Base-by-base conservation (phyloP, 805 yeast species). In the Yarrowia yakushimensis region DNA sequence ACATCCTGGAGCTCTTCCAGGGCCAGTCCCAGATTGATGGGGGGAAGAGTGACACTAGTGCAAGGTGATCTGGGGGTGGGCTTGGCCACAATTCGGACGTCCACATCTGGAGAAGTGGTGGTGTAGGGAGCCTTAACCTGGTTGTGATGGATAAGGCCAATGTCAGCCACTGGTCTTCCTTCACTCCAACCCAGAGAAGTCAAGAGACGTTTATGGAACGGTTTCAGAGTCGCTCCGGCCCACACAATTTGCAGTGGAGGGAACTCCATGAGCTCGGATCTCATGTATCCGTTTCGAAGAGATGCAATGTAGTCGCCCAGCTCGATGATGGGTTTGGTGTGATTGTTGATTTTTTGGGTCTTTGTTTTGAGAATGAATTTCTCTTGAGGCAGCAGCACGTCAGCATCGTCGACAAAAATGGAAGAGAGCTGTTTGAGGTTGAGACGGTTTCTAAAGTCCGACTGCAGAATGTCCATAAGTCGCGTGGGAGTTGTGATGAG, bases 401-500 rank as follows among this genome's bases (percentile, higher is more conserved):
- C 61, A 4, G 48, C 61, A 12, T 55, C 48, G 22, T 55, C 61
- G 1, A 55, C 42, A 27, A 15, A 39, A 30, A 55, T 27, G 27
- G 61, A 55, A 20, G 61, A 55, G 23, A 55, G 39, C 28, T 55
- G 61, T 7, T 28, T 37, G 48, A 55, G 36, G 8, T 41, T 55
- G 30, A 55, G 37, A n/a, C 46, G 31, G 30, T 41, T 15, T 22
- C 61, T 20, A 27, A 55, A 55, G 30, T 41, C 48, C 2, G 61
- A 55, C 43, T 59, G 54, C n/a, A 59, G 20, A n/a, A 59, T 17
- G 27, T 59, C 62, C 54, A 59, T 42, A 7, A 59, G 43, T 23
- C 62, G 33, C 2, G 54, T 59, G 4, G 62, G 62, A 5, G 62
- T 59, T 8, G 62, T 43, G 9, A 59, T 59, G 22, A 59, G 43